phyloP scores from a whole-genome alignment of 176 grass and related monocot species.

The Lolium rigidum region DNA sequence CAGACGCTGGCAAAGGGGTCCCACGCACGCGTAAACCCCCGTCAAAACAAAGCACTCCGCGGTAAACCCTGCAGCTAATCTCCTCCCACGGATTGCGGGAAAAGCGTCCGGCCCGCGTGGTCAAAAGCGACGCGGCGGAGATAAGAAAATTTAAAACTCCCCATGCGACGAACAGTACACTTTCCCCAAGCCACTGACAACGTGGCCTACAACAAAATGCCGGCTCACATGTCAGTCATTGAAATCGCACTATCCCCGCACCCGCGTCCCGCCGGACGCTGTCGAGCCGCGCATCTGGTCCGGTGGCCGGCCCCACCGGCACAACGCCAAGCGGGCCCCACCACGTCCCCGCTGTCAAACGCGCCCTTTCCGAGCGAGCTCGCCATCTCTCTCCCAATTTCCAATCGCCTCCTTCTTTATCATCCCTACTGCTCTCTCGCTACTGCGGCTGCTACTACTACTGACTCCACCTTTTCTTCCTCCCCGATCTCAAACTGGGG shows the following conservation, averaged over 20 bases:
- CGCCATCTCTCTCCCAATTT: not conserved
- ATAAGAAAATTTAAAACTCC: not conserved
- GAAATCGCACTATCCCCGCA: not conserved
- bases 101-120: not conserved
- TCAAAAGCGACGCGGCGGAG: not conserved
- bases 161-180: fast-evolving
- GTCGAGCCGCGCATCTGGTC: not conserved
- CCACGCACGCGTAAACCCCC: not conserved
- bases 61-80: not conserved
- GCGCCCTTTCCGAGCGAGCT: slow-evolving; percentile 19
- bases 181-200: not conserved
- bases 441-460: not conserved
- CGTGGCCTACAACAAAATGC: fast-evolving
- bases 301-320: not conserved
- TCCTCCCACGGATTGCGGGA: not conserved
- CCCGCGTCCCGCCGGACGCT: not conserved
- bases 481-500: not conserved
- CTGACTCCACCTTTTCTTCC: not conserved
- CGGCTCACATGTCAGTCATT: slow-evolving; percentile 22
- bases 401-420: slow-evolving; percentile 29
- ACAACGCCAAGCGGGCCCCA: not conserved
- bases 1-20: not conserved
- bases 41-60: not conserved
- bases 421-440: not conserved
- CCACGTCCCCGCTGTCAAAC: slow-evolving; percentile 42